Evolutionary conservation across 225 moss, liverwort and hornwort genomes (phyloP).

Genomic region (Physcomitrellopsis africana): DNA sequence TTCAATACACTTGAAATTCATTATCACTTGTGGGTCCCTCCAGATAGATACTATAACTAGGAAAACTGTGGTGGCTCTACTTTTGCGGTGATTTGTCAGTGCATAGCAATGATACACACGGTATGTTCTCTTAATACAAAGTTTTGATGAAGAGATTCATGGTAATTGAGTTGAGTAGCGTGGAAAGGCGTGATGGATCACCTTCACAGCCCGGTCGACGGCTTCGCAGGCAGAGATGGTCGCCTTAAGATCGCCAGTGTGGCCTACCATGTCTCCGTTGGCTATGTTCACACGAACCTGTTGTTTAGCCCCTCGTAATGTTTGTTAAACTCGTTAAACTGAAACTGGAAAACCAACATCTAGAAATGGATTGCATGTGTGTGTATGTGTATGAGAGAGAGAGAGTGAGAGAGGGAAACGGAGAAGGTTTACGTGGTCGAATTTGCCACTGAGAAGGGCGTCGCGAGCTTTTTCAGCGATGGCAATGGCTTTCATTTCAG

Average conservation of each 20-base stretch:
- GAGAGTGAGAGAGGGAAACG: no score
- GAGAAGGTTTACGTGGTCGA: conserved; percentile 55
- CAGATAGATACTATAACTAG: no score
- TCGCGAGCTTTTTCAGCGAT: conserved; percentile 87
- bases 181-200: conserved; percentile 11
- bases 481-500: conserved; percentile 88
- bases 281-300: conserved; percentile 89
- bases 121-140: no score
- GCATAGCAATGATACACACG: no score
- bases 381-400: no score
- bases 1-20: neutral
- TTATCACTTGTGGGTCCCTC: no score
- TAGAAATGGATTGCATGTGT: no score
- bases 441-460: conserved; percentile 87
- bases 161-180: neutral
- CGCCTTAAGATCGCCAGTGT: conserved; percentile 80
- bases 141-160: neutral
- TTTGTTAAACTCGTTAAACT: neutral
- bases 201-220: conserved; percentile 93
- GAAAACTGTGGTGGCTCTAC: no score
- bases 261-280: conserved; percentile 97
- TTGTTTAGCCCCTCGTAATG: neutral
- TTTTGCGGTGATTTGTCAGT: no score
- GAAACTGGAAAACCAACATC: no score
- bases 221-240: conserved; percentile 72